Evolutionary conservation across 2,329 filamentous ascomycete genomes (phyloP).

Genomic region (Mycosphaerella sp.): DNA sequence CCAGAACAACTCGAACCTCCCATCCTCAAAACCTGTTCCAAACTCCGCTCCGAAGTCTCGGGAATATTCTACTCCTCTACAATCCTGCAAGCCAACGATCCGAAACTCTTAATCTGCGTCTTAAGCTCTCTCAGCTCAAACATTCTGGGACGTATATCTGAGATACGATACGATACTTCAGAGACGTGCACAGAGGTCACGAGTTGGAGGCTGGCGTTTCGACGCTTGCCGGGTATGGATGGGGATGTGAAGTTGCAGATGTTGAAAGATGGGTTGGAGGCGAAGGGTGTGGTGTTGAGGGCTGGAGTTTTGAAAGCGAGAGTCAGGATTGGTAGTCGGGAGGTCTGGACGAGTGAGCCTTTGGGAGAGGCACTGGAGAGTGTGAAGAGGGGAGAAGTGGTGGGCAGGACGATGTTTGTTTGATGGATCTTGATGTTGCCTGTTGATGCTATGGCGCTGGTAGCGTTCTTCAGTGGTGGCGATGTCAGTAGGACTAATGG

Average conservation of each 20-base stretch:
- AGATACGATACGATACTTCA: conserved; percentile 18
- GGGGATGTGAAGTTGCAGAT: conserved; percentile 19
- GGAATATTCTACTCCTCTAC: conserved; percentile 17
- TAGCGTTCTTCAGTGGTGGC: too few relatives aligned
- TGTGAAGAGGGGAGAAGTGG: conserved; percentile 16
- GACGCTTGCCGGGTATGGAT: conserved; percentile 18
- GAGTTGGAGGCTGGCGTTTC: conserved; percentile 19
- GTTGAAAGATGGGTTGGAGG: conserved; percentile 14
- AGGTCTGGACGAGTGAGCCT: conserved; percentile 17
- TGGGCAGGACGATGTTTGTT: conserved; percentile 21
- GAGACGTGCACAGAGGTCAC: conserved; percentile 13
- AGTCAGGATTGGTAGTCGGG: conserved; percentile 3
- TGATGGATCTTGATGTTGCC: neutral
- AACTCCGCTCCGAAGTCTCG: conserved; percentile 11
- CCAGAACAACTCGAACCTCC: conserved; percentile 13
- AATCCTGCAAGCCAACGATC: conserved; percentile 14
- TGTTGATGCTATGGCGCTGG: neutral
- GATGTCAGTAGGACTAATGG: too few relatives aligned
- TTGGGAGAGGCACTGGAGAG: conserved; percentile 17
- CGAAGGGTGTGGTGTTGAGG: conserved; percentile 16
- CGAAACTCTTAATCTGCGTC: conserved; percentile 9
- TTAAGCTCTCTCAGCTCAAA: conserved; percentile 12
- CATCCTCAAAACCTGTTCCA: conserved; percentile 9
- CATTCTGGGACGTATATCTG: conserved; percentile 12
- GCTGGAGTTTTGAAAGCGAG: conserved; percentile 9